Conservation (phyloP, 2,329 filamentous ascomycete species). For the Verticillium longisporum region DNA sequence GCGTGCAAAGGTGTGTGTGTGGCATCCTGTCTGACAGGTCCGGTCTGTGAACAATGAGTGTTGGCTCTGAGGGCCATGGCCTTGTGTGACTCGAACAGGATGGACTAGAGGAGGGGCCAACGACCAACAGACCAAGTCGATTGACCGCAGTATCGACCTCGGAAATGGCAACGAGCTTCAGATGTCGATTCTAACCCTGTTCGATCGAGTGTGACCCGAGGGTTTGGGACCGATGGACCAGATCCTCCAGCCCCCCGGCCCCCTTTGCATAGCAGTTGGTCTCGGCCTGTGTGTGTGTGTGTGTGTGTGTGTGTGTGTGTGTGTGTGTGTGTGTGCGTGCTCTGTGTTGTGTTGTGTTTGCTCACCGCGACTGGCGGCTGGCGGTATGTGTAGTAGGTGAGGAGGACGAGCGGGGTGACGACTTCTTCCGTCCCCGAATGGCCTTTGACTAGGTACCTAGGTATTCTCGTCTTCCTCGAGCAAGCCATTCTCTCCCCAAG, state of each 20-base stretch:
- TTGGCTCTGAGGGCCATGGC: background rate
- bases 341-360: background rate
- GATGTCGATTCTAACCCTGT: background rate
- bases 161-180: background rate
- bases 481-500: too few relatives aligned
- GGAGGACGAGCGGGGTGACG: background rate
- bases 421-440: background rate
- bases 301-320: too few relatives aligned
- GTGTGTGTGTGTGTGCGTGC: too few relatives aligned
- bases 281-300: background rate
- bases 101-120: background rate
- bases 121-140: background rate
- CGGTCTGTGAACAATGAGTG: background rate
- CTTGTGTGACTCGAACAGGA: background rate
- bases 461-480: too few relatives aligned
- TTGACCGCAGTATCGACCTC: background rate
- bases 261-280: background rate
- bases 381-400: background rate
- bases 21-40: background rate
- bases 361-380: background rate
- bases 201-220: background rate
- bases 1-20: background rate
- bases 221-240: background rate
- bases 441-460: too few relatives aligned
- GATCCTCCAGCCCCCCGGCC: background rate